phyloP scores from a whole-genome alignment of 73 alveolate genomes.

The Paramecium pentaurelia region DNA sequence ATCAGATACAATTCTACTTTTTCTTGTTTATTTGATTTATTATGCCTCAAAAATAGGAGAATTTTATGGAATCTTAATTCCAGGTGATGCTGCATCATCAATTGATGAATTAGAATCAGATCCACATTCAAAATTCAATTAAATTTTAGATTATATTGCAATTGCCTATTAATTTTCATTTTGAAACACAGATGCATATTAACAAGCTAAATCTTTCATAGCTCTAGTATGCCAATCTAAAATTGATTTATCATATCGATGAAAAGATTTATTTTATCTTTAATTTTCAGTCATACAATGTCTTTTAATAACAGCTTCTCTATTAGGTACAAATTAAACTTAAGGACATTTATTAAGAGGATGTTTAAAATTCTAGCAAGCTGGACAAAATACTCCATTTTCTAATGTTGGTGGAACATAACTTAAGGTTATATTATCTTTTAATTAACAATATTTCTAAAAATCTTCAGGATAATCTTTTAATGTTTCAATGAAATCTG shows the following conservation, averaged over 20 bases:
- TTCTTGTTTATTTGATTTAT: not conserved
- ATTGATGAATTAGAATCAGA: not conserved
- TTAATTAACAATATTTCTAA: constrained; percentile 5
- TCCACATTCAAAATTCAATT: not conserved
- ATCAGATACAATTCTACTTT: not conserved
- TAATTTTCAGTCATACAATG: not conserved
- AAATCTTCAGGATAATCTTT: constrained; percentile 19
- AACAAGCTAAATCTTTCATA: not conserved
- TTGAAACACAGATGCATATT: not conserved
- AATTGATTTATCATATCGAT: not conserved
- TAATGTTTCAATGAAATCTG: constrained; percentile 4
- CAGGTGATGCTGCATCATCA: not conserved
- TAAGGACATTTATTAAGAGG: not conserved
- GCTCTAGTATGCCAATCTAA: not conserved
- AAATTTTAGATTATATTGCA: not conserved
- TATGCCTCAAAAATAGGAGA: not conserved
- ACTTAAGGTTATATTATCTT: not conserved
- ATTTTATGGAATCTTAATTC: not conserved
- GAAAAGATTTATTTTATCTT: not conserved
- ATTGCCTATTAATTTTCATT: not conserved
- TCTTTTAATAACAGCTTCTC: constrained; percentile 12
- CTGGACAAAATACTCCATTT: constrained; percentile 38
- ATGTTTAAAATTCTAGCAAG: not conserved
- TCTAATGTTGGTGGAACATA: not conserved
- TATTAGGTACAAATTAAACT: not conserved